Evolutionary conservation across 495 filamentous ascomycete genomes (phyloP).

Genomic region (Acidiella bohemica): DNA sequence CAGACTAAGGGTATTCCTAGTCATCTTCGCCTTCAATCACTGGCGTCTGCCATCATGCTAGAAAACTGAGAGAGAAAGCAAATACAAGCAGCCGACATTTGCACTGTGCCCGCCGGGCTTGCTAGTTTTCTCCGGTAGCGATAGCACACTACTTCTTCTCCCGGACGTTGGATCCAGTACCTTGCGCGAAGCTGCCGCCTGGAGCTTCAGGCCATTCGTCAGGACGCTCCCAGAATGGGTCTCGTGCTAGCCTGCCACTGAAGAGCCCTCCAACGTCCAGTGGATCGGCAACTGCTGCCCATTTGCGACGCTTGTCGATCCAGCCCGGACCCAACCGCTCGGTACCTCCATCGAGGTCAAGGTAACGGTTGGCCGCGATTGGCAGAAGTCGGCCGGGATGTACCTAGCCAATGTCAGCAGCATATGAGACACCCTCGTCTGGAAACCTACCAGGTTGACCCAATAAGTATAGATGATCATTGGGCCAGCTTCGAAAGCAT

Average conservation of each 20-base stretch:
- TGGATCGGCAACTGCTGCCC: constrained; percentile 23
- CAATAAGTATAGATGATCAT: constrained; percentile 28
- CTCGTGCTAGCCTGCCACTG: constrained; percentile 22
- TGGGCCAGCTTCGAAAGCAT: constrained; percentile 29
- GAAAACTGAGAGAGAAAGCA: too few relatives aligned
- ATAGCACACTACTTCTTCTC: too few relatives aligned
- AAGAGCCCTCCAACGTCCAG: constrained; percentile 24
- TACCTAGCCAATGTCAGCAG: too few relatives aligned
- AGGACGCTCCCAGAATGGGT: constrained; percentile 22
- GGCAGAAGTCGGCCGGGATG: constrained; percentile 26
- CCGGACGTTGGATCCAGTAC: too few relatives aligned
- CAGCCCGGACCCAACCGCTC: constrained; percentile 27
- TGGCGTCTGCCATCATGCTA: too few relatives aligned
- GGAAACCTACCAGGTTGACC: constrained; percentile 24
- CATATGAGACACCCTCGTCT: too few relatives aligned
- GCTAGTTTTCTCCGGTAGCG: too few relatives aligned
- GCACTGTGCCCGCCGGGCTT: too few relatives aligned
- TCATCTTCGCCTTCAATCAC: too few relatives aligned
- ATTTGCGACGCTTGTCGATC: constrained; percentile 22
- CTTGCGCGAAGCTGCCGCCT: too few relatives aligned
- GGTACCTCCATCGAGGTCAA: constrained; percentile 23
- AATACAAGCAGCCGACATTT: too few relatives aligned
- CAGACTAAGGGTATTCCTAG: too few relatives aligned
- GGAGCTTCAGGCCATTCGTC: constrained; percentile 6
- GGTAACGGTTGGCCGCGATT: constrained; percentile 19